Evolutionary conservation across 495 filamentous ascomycete species (phyloP).

Genomic region (Penicillium lagena): DNA sequence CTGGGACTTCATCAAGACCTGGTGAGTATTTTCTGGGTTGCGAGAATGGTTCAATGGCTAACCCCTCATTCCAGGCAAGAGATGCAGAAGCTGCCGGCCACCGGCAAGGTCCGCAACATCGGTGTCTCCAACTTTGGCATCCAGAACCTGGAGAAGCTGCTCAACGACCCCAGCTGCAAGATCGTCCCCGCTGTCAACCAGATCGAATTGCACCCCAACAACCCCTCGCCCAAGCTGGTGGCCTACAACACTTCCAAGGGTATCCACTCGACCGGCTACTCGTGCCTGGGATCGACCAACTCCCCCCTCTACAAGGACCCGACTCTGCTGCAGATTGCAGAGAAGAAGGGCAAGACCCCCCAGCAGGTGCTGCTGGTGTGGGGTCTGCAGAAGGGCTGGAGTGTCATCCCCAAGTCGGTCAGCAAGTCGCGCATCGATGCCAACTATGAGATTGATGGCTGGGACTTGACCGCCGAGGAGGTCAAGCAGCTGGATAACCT

Average conservation of each 20-base stretch:
- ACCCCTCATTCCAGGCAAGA: constrained; percentile 41
- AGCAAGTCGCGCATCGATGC: constrained; percentile 55
- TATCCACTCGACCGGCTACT: constrained; percentile 65
- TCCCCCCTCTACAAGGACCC: constrained; percentile 51
- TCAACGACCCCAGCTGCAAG: constrained; percentile 47
- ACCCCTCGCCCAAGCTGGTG: constrained; percentile 72
- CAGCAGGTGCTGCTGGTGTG: constrained; percentile 64
- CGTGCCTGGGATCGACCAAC: constrained; percentile 57
- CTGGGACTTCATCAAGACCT: constrained; percentile 80
- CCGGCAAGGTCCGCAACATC: constrained; percentile 71
- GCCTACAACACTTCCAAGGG: constrained; percentile 63
- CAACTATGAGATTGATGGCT: constrained; percentile 62
- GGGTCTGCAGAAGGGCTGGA: constrained; percentile 67
- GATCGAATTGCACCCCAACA: constrained; percentile 83
- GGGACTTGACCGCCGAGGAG: constrained; percentile 59
- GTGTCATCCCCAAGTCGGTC: constrained; percentile 66
- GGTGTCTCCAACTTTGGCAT: constrained; percentile 61
- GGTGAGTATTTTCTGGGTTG: constrained; percentile 29
- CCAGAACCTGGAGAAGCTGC: constrained; percentile 51
- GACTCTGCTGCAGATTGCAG: constrained; percentile 51
- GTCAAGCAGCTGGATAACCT: constrained; percentile 54
- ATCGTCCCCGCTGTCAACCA: constrained; percentile 83
- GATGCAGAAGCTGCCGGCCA: constrained; percentile 75
- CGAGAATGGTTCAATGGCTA: no score
- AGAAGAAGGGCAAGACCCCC: constrained; percentile 59